Conservation (phyloP, 75 land plant genomes). For the Sequoiadendron giganteum region DNA sequence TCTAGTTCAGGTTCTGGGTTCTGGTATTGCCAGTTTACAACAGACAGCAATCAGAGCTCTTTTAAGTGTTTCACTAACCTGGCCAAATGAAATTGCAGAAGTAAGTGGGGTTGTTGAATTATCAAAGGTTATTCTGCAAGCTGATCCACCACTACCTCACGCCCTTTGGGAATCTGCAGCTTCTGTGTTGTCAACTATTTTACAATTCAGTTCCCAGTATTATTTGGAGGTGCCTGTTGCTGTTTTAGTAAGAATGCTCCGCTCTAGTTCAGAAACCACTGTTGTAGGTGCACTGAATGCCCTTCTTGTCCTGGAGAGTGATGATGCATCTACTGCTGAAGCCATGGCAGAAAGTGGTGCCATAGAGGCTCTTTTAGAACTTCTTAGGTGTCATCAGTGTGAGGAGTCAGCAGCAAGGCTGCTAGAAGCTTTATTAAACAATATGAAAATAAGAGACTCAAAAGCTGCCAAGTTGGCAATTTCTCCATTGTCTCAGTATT, state of each 20-base stretch:
- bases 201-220: constrained; percentile 91
- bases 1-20: constrained; percentile 75
- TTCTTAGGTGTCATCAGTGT: constrained; percentile 90
- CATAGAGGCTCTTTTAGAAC: constrained; percentile 88
- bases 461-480: constrained; percentile 88
- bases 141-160: constrained; percentile 88
- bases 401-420: constrained; percentile 94
- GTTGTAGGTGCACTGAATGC: constrained; percentile 88
- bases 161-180: constrained; percentile 97
- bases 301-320: constrained; percentile 87
- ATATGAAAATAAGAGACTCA: constrained; percentile 89
- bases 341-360: constrained; percentile 97
- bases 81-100: constrained; percentile 97
- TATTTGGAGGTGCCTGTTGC: constrained; percentile 94
- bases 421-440: constrained; percentile 84
- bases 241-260: constrained; percentile 82
- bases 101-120: constrained; percentile 94
- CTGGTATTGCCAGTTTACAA: constrained; percentile 72
- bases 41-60: constrained; percentile 90
- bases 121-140: constrained; percentile 87
- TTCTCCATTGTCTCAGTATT: constrained; percentile 84
- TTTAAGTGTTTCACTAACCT: constrained; percentile 71
- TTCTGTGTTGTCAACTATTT: constrained; percentile 66
- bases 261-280: constrained; percentile 81
- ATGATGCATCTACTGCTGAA: constrained; percentile 95